These are phyloP conservation scores for Apiosordaria backusii DNA, from an alignment of 495 filamentous ascomycete species.

Conservation along the genomic window DNA sequence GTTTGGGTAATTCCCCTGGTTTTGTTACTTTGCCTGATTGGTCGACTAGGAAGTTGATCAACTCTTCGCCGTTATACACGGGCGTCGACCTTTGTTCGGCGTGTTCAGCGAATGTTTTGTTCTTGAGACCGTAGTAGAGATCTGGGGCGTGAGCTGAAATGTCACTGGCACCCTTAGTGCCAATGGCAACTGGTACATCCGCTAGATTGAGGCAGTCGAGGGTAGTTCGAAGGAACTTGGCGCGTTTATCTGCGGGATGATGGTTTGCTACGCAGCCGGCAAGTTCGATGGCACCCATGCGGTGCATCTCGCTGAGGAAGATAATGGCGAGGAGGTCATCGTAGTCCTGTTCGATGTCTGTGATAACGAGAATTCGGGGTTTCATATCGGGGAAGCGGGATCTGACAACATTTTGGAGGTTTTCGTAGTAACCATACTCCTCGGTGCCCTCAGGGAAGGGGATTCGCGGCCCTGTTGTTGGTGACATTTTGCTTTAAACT, in stretches of 20 bases:
- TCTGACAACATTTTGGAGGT: constrained; percentile 9
- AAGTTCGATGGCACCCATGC: constrained; percentile 20
- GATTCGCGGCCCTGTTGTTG: not conserved
- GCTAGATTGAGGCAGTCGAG: constrained; percentile 12
- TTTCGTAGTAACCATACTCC: constrained; percentile 5
- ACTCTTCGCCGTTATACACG: not conserved
- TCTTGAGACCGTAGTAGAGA: constrained; percentile 21
- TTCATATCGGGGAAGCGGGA: constrained; percentile 10
- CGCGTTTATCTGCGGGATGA: constrained; percentile 8
- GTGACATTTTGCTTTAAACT: not conserved
- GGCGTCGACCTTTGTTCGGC: not conserved
- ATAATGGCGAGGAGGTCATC: constrained; percentile 24
- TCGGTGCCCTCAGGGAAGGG: not conserved
- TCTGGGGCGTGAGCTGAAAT: not conserved
- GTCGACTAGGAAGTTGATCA: not conserved
- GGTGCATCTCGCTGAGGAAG: constrained; percentile 26
- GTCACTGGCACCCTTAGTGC: constrained; percentile 7
- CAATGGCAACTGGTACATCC: constrained; percentile 12
- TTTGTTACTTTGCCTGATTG: not conserved
- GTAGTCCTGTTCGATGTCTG: constrained; percentile 25
- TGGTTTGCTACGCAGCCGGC: constrained; percentile 23
- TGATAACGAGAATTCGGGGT: constrained; percentile 20
- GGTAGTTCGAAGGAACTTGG: constrained; percentile 17
- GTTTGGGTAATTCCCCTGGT: constrained; percentile 3
- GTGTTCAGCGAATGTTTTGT: constrained; percentile 11